These are phyloP conservation scores for Royoungia palumana DNA, from an alignment of 768 basidiomycete genomes.

Conservation along the genomic window DNA sequence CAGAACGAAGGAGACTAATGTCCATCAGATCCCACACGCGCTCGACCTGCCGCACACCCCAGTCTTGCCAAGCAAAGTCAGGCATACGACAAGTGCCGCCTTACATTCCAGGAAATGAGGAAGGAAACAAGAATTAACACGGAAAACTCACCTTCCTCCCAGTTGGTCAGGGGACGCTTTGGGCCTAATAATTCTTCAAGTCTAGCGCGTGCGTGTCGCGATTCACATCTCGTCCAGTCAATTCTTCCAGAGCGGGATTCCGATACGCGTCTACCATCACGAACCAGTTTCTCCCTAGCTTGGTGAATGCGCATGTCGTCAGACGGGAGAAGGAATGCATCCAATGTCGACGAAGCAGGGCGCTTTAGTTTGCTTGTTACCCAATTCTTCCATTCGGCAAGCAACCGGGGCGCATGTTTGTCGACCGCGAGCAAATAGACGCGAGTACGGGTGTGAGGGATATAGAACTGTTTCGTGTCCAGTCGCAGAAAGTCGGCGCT, in stretches of 20 bases:
- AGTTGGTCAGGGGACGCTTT: conserved; percentile 84
- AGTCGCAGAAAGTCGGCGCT: conserved; percentile 66
- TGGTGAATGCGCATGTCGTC: conserved; percentile 92
- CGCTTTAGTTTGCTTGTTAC: conserved; percentile 65
- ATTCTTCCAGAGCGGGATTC: conserved; percentile 71
- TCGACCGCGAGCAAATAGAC: conserved; percentile 84
- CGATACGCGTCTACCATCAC: conserved; percentile 57
- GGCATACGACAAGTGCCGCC: conserved; percentile 82
- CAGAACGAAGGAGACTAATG: conserved; percentile 79
- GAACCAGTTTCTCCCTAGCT: conserved; percentile 80
- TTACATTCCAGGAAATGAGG: conserved; percentile 23
- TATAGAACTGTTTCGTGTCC: conserved; percentile 88
- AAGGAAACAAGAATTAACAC: neutral
- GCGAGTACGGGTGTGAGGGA: conserved; percentile 91
- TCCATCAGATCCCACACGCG: conserved; percentile 96
- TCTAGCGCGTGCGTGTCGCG: conserved; percentile 83
- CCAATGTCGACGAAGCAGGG: conserved; percentile 84
- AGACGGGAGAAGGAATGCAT: conserved; percentile 86
- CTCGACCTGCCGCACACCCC: conserved; percentile 90
- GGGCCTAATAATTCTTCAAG: conserved; percentile 79
- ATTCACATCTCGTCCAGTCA: conserved; percentile 93
- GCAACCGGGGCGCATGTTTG: conserved; percentile 54
- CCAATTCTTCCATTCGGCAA: conserved; percentile 63
- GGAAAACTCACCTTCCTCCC: conserved; percentile 74
- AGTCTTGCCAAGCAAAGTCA: conserved; percentile 92